Base-by-base conservation (phyloP, 805 yeast species). In the Lipomyces mesembrius region DNA sequence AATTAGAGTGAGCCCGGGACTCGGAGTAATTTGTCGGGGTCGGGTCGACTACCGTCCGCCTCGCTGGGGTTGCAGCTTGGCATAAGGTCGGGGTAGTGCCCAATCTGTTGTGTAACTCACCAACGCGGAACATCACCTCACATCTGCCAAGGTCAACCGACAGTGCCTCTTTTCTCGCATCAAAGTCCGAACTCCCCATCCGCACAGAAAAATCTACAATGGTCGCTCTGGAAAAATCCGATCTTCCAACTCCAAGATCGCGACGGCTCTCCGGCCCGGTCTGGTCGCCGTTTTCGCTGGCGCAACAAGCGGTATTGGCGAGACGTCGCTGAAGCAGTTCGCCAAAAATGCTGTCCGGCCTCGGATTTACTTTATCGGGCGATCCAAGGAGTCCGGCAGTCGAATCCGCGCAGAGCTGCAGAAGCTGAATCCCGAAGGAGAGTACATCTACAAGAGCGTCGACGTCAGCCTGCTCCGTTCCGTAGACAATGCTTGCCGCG, bases 301-400 rank as follows among this genome's bases (percentile, higher is more conserved):
- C 37, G 59, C 60, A 22, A 57, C 59, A 29, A 57, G 49, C 34
- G 59, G 60, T 3, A 57, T 57, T 14, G 59, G 59, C 27, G 60
- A 29, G 20, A 12, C n/a, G 14, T 12, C 53, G 20, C 59, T 57
- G 20, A 57, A 57, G 20, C 35, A 25, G 34, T 20, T 57, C 34
- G 60, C 59, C 29, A 57, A 57, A 32, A 12, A 57, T 46, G n/a
- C 53, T 57, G 20, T 12, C 59, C n/a, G 20, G 34, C 59, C 59
- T 4, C 17, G 59, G 14, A 17, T 34, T 14, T 57, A 57, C 49
- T 57, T 57, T 32, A 20, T 57, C 51, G 59, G 59, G 14, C 59
- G 59, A 12, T 57, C 59, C 17, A 25, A 32, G 59, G 60, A 11
- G 27, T 25, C 35, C 29, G 59, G 60, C n/a, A 34, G 17, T 37